Conservation (phyloP, 805 yeast species). For the Saturnispora diversa region DNA sequence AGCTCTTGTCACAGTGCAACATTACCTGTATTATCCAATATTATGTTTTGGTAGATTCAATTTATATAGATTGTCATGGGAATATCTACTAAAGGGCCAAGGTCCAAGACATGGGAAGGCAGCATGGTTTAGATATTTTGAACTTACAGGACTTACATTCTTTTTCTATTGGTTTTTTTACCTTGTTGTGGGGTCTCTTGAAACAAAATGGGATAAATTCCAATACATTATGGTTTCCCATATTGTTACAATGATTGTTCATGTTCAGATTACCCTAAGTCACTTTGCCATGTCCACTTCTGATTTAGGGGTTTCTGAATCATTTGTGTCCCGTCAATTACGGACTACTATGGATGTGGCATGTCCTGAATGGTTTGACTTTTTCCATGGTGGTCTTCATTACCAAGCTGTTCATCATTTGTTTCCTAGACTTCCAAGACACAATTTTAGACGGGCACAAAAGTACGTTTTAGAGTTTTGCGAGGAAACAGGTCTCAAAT, state of each 20-base stretch:
- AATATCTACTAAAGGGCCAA: slow-evolving; percentile 59
- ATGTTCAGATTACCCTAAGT: slow-evolving; percentile 81
- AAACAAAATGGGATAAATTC: slow-evolving; percentile 46
- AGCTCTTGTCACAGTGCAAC: slow-evolving; percentile 52
- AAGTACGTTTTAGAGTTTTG: slow-evolving; percentile 67
- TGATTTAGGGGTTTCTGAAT: slow-evolving; percentile 72
- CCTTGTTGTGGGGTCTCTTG: slow-evolving; percentile 44
- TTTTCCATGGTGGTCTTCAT: slow-evolving; percentile 85
- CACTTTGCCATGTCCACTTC: slow-evolving; percentile 94
- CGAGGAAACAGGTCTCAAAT: slow-evolving; percentile 63
- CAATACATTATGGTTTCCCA: slow-evolving; percentile 65
- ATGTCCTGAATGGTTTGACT: slow-evolving; percentile 90
- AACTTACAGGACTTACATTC: slow-evolving; percentile 56
- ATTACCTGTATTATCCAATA: slow-evolving; percentile 67
- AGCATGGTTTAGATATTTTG: slow-evolving; percentile 80
- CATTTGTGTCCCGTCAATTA: slow-evolving; percentile 70
- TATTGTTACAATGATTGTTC: slow-evolving; percentile 81
- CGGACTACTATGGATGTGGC: slow-evolving; percentile 94
- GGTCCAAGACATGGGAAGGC: slow-evolving; percentile 80
- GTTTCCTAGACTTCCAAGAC: slow-evolving; percentile 84
- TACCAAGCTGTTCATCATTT: slow-evolving; percentile 88
- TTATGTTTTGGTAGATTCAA: slow-evolving; percentile 80
- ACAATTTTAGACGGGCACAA: slow-evolving; percentile 72
- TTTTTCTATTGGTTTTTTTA: slow-evolving; percentile 83
- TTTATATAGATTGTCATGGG: slow-evolving; percentile 75